phyloP scores from a whole-genome alignment of 2,329 filamentous ascomycete genomes.

The Cercospora zeina region DNA sequence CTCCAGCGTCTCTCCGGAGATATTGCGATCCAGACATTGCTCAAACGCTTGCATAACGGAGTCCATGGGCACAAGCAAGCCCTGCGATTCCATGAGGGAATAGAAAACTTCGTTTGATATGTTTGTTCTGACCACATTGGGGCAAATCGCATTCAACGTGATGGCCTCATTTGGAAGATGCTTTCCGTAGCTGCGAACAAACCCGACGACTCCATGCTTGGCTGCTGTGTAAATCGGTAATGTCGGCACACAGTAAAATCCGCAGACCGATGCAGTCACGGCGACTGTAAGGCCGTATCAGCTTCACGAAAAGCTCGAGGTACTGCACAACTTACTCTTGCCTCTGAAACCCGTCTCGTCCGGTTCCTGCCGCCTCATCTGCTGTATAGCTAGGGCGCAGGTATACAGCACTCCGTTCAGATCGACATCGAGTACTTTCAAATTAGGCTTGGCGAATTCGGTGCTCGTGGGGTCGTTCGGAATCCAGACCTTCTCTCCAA shows the following conservation, averaged over 20 bases:
- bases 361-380: conserved; percentile 46
- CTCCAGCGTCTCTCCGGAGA: conserved; percentile 48
- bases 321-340: conserved; percentile 39
- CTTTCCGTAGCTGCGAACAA: conserved; percentile 47
- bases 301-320: not conserved
- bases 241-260: conserved; percentile 46
- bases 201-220: conserved; percentile 45
- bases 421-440: conserved; percentile 45
- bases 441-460: conserved; percentile 44
- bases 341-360: conserved; percentile 41
- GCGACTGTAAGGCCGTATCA: conserved; percentile 26
- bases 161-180: conserved; percentile 45
- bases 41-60: conserved; percentile 46
- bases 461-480: conserved; percentile 30
- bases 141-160: conserved; percentile 47
- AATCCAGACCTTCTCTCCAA: conserved; percentile 46
- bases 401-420: conserved; percentile 49
- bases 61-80: conserved; percentile 45
- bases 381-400: conserved; percentile 46
- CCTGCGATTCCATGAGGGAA: conserved; percentile 39
- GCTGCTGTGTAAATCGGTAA: conserved; percentile 49
- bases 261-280: conserved; percentile 46
- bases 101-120: conserved; percentile 46
- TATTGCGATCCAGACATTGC: conserved; percentile 41
- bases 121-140: conserved; percentile 44